These are phyloP conservation scores for Turnera subulata DNA, from an alignment of 345 rosid genomes.

Conservation along the genomic window DNA sequence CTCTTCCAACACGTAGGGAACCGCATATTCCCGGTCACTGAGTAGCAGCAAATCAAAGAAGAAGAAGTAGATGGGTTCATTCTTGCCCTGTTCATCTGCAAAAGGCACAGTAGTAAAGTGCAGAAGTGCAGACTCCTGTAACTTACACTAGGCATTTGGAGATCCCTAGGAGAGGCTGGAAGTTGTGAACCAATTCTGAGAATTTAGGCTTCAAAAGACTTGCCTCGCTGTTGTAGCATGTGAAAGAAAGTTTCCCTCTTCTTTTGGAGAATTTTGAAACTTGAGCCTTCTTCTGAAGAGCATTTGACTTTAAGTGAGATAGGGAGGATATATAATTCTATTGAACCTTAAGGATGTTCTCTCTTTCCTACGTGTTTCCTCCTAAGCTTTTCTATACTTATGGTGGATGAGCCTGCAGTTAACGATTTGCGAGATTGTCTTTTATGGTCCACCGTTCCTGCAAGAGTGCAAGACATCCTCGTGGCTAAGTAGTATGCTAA, in stretches of 20 bases:
- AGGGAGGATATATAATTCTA: constrained; percentile 20
- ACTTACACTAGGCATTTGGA: constrained; percentile 29
- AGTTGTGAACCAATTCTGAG: constrained; percentile 23
- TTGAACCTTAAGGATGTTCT: constrained; percentile 11
- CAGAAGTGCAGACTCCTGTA: constrained; percentile 25
- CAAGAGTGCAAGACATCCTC: no score
- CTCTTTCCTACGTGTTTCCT: background rate
- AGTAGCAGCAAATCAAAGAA: constrained; percentile 62
- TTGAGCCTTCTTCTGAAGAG: constrained; percentile 26
- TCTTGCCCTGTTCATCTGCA: constrained; percentile 8
- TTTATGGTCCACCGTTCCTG: no score
- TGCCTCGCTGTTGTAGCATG: constrained; percentile 40
- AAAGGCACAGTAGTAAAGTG: constrained; percentile 12
- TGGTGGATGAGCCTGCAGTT: no score
- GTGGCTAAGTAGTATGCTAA: no score
- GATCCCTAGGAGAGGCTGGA: constrained; percentile 15
- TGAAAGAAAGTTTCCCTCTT: constrained; percentile 22
- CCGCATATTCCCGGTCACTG: constrained; percentile 48
- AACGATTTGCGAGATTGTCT: no score
- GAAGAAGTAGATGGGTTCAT: constrained; percentile 51
- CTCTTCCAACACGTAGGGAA: constrained; percentile 46
- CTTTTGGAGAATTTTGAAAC: constrained; percentile 20
- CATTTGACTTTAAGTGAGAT: constrained; percentile 18
- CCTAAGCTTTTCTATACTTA: background rate
- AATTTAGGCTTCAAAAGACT: constrained; percentile 28